phyloP scores from a whole-genome alignment of 2,329 filamentous ascomycete genomes.

The Trichoderma sp. region DNA sequence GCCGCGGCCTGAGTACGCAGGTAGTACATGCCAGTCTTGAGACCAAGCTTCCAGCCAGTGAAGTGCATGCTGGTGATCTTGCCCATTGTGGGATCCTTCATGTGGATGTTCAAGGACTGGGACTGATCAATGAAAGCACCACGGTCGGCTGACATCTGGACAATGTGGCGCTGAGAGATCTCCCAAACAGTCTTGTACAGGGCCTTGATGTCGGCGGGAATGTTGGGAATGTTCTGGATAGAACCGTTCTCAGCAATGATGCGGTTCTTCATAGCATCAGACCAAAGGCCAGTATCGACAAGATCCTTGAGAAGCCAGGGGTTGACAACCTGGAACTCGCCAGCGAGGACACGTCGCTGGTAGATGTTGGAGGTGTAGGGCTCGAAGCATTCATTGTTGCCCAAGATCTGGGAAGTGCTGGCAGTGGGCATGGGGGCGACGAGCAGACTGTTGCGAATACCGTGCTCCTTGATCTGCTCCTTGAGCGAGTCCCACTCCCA shows the following conservation, averaged over 20 bases:
- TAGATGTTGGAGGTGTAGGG: conserved; percentile 99
- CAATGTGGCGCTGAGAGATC: conserved; percentile 90
- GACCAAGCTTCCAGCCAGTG: conserved; percentile 95
- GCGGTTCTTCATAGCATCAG: conserved; percentile 99
- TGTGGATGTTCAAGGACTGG: conserved; percentile 98
- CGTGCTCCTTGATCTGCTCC: conserved; percentile 86
- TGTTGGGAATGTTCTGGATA: conserved; percentile 95
- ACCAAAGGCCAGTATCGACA: conserved; percentile 97
- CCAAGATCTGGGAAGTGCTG: conserved; percentile 94
- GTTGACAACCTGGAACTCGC: conserved; percentile 99
- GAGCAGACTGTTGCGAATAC: conserved; percentile 92
- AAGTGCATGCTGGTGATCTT: conserved; percentile 99
- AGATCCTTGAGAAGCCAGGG: conserved; percentile 98
- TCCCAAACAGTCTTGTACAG: conserved; percentile 99
- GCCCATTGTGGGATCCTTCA: conserved; percentile 99
- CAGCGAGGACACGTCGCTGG: conserved; percentile 93
- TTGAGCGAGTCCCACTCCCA: conserved; percentile 96
- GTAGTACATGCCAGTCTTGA: conserved; percentile 99
- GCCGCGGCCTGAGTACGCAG: conserved; percentile 96
- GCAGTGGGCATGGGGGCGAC: conserved; percentile 98
- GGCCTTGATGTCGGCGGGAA: conserved; percentile 91
- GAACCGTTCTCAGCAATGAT: conserved; percentile 97
- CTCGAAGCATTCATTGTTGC: conserved; percentile 99
- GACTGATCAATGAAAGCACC: conserved; percentile 99
- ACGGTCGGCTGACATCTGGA: conserved; percentile 98